Percentiles rank a stretch among this genome's conserved stretches.
Conservation (phyloP, 2,329 filamentous ascomycete species). For the Epichloe gansuensis region DNA sequence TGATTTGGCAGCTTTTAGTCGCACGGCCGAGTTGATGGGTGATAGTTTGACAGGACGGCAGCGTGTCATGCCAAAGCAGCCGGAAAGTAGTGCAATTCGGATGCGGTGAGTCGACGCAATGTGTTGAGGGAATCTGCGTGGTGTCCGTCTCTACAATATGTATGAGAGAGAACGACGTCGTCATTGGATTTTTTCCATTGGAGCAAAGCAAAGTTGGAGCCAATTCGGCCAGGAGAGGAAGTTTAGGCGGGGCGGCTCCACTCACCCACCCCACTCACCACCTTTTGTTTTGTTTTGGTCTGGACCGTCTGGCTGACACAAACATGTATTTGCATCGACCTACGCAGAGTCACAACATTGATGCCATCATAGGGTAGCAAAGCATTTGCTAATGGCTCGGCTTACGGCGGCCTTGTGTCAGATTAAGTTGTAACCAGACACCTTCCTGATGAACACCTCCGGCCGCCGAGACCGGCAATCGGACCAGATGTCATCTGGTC, state of each 20-base stretch:
- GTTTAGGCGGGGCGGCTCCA: constrained; percentile 3
- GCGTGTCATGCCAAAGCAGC: not conserved
- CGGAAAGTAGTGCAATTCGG: not conserved
- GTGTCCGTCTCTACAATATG: not conserved
- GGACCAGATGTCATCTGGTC: not conserved
- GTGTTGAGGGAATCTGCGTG: too few species aligned
- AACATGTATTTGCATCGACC: too few species aligned
- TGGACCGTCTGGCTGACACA: too few species aligned
- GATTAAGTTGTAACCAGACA: too few species aligned
- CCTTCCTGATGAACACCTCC: not conserved
- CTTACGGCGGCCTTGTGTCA: too few species aligned
- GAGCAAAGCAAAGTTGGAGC: not conserved
- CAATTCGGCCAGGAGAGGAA: constrained; percentile 4
- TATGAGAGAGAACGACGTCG: not conserved
- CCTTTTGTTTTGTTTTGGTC: too few species aligned
- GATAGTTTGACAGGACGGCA: not conserved
- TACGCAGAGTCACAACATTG: too few species aligned
- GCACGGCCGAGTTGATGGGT: constrained; percentile 2
- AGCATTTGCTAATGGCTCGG: too few species aligned
- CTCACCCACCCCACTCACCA: not conserved
- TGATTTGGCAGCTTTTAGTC: not conserved
- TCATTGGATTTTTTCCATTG: not conserved
- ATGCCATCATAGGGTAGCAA: too few species aligned
- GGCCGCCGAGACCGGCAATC: not conserved
- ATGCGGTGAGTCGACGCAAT: not conserved